These are phyloP conservation scores for Acacia crassicarpa DNA, from an alignment of 306 rosid genomes.

Conservation along the genomic window DNA sequence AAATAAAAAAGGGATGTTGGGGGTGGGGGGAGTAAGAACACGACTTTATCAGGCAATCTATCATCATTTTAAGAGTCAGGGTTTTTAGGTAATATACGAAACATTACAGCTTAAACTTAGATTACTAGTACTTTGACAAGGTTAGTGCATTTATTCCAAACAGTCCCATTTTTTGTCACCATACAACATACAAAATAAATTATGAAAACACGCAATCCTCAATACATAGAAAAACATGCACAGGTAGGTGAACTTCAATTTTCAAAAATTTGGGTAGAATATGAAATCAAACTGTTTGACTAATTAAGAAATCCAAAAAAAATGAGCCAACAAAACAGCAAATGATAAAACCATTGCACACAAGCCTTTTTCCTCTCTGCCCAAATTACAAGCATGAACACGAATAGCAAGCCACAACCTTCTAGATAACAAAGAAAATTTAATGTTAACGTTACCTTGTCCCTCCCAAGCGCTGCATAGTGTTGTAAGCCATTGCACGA, in stretches of 20 bases:
- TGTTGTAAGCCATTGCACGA: conserved; percentile 99
- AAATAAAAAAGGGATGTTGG: neutral
- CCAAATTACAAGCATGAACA: neutral
- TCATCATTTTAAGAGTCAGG: neutral
- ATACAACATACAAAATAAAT: neutral
- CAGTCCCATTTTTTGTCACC: neutral
- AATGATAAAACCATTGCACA: neutral
- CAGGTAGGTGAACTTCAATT: neutral
- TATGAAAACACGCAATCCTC: conserved; percentile 1
- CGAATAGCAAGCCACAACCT: neutral
- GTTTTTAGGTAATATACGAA: neutral
- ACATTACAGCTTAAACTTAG: neutral
- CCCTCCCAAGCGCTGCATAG: conserved; percentile 99
- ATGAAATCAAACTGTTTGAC: neutral
- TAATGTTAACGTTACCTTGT: conserved; percentile 59
- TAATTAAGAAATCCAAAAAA: neutral
- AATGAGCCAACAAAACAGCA: neutral
- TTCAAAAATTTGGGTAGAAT: neutral
- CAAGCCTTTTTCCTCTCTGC: neutral
- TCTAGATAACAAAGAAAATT: neutral
- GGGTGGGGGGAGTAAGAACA: neutral
- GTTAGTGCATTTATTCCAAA: conserved; percentile 4
- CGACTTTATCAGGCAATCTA: neutral
- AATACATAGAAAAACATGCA: conserved; percentile 4
- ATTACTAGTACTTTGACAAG: neutral